phyloP scores from a whole-genome alignment of 2,329 filamentous ascomycete genomes.

The Emmonsiellopsis sp. region DNA sequence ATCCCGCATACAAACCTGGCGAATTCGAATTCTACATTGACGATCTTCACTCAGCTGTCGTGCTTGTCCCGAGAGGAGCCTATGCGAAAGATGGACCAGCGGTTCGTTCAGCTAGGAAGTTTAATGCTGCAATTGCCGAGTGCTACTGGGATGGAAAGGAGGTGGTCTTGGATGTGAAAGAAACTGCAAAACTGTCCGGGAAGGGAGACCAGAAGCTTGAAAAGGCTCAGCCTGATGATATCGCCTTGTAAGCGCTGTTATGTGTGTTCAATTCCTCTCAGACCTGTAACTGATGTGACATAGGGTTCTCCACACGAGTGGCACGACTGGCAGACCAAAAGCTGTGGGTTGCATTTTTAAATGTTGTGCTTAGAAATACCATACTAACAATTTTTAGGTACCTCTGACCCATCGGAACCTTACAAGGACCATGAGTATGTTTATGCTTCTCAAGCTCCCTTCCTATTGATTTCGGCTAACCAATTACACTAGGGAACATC shows the following conservation, averaged over 20 bases:
- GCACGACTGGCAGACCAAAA: conserved; percentile 77
- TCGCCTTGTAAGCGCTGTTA: conserved; percentile 57
- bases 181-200: conserved; percentile 55
- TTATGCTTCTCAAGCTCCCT: not conserved
- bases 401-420: conserved; percentile 75
- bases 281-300: no score
- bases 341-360: conserved; percentile 45
- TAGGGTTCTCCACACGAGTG: conserved; percentile 20
- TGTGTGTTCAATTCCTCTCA: no score
- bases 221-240: conserved; percentile 61
- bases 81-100: conserved; percentile 58
- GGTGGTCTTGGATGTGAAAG: conserved; percentile 69
- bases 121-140: conserved; percentile 75
- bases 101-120: conserved; percentile 67
- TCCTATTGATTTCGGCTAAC: conserved; percentile 8
- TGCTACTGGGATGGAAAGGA: conserved; percentile 68
- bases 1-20: conserved; percentile 78
- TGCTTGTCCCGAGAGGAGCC: conserved; percentile 64
- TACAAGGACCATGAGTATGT: conserved; percentile 65
- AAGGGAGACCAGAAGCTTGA: conserved; percentile 40
- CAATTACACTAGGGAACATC: conserved; percentile 53
- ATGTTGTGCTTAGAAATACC: not conserved
- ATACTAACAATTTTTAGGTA: conserved; percentile 37
- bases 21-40: conserved; percentile 92
- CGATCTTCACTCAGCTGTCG: conserved; percentile 69